Conservation (phyloP, 768 basidiomycete genomes). For the Exidia glandulosa region DNA sequence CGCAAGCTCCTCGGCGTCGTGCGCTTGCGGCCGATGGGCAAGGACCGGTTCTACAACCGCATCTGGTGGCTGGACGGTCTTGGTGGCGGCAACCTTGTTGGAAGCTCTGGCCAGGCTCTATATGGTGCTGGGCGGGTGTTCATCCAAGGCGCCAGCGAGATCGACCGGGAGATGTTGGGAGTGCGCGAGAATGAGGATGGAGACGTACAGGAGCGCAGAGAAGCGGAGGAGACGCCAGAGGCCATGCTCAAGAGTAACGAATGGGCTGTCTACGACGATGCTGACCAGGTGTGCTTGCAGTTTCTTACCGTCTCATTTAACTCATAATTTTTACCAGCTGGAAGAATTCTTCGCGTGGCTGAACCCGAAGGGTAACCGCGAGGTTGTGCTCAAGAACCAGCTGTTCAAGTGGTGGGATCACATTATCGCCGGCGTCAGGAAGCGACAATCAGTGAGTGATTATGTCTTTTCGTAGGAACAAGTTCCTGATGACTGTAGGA, state of each 20-base stretch:
- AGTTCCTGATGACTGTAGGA: slow-evolving; percentile 35
- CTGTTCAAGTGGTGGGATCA: slow-evolving; percentile 80
- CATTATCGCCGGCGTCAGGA: slow-evolving; percentile 67
- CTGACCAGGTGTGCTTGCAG: slow-evolving; percentile 65
- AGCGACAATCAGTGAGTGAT: slow-evolving; percentile 56
- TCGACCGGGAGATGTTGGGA: slow-evolving; percentile 63
- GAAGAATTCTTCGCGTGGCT: slow-evolving; percentile 82
- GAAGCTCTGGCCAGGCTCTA: slow-evolving; percentile 64
- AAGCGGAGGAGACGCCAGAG: slow-evolving; percentile 71
- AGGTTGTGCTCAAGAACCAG: slow-evolving; percentile 64
- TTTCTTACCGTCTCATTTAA: neutral
- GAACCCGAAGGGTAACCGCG: slow-evolving; percentile 83
- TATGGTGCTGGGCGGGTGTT: slow-evolving; percentile 88
- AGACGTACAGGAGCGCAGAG: slow-evolving; percentile 45
- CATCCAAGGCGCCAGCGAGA: slow-evolving; percentile 81
- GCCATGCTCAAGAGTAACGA: slow-evolving; percentile 63
- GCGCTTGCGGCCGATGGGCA: slow-evolving; percentile 79
- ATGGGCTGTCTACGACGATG: slow-evolving; percentile 84
- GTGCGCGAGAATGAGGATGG: slow-evolving; percentile 44
- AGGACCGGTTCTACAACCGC: slow-evolving; percentile 88
- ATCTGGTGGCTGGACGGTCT: slow-evolving; percentile 99
- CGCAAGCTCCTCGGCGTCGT: slow-evolving; percentile 76
- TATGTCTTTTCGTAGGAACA: neutral
- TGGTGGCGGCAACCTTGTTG: slow-evolving; percentile 72
- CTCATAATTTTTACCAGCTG: slow-evolving; percentile 37